These are phyloP conservation scores for Discostella pseudostelligera DNA, from an alignment of 108 stramenopile genomes.

Conservation along the genomic window DNA sequence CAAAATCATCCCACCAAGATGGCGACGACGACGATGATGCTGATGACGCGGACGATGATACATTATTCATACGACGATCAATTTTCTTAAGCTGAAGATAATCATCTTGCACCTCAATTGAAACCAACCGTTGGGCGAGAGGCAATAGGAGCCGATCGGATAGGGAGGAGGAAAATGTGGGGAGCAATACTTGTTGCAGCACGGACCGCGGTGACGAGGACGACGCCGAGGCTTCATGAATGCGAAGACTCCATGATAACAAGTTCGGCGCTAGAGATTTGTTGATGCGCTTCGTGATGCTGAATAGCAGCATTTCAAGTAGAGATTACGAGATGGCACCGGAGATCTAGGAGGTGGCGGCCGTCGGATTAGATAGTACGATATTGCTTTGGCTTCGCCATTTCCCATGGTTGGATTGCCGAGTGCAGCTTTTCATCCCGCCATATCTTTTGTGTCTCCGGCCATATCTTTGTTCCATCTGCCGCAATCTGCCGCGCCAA, in stretches of 20 bases:
- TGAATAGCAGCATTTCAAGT: constrained; percentile 19
- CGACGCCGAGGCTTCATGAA: constrained; percentile 20
- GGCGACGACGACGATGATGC: neutral
- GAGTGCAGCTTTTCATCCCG: too few relatives aligned
- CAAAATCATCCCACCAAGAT: constrained; percentile 35
- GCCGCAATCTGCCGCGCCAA: too few relatives aligned
- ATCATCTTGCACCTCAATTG: constrained; percentile 57
- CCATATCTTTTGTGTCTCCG: too few relatives aligned
- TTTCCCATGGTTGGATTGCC: too few relatives aligned
- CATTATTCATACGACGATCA: neutral
- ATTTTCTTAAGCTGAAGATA: constrained; percentile 12
- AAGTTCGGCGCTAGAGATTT: constrained; percentile 35
- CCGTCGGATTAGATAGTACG: too few relatives aligned
- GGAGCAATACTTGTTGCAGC: neutral
- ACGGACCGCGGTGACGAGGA: constrained; percentile 5
- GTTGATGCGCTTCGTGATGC: constrained; percentile 37
- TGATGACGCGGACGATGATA: too few relatives aligned
- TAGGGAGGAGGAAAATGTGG: constrained; percentile 10
- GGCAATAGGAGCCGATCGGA: constrained; percentile 46
- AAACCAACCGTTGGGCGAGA: constrained; percentile 51
- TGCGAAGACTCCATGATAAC: constrained; percentile 26
- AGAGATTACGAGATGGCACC: neutral
- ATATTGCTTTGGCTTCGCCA: too few relatives aligned
- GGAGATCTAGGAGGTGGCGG: too few relatives aligned
- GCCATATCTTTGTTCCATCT: too few relatives aligned